Evolutionary conservation across 2,329 filamentous ascomycete genomes (phyloP), one percentile per base, ranked within the genome.

Genomic region (Trichoderma koningii): DNA sequence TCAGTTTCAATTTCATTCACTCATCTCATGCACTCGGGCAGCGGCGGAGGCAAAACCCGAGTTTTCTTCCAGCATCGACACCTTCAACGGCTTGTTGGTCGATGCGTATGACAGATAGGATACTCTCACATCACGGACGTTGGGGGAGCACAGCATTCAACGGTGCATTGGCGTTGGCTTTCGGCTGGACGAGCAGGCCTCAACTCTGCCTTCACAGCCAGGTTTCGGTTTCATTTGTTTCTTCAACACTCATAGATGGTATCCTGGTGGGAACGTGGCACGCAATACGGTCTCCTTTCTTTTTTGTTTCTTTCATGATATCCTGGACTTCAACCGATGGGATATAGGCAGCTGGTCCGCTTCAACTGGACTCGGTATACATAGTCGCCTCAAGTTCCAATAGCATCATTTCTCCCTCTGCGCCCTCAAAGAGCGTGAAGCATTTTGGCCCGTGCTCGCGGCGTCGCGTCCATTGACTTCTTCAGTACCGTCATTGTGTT

Each of bases 401-500:
- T 53, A 45, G 14, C 23, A 38, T 28, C 34, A 1, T 53, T 30
- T 41, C 7, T 7, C 7, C 17, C 12, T 2, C 12, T 21, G 47
- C 41, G 26, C 52, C 17, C 12, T 63, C 26, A 30, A 1, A 21
- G 30, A 17, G 66, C 65, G 17, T 34, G 17, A 34, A 21, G 50
- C 17, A 66, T 42, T n/a, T 67, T 70, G 28, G 68, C 69, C 45
- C 66, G 69, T 38, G 68, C 68, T 55, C 63, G 68, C 64, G 68
- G 45, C 53, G 68, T 73, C 23, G 72, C 73, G 38, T 77, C 74
- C 70, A 76, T 77, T 41, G 77, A 76, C 66, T 80, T 84, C 76
- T 87, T 87, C 70, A 94, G 76, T 57, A 89, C 86, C 73, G 89
- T 92, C 85, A 95, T 92, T 1, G 91, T 93, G 70, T 87, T 91